These are phyloP conservation scores for Epichloe coenophiala DNA, from an alignment of 2,329 filamentous ascomycete species.

Conservation along the genomic window DNA sequence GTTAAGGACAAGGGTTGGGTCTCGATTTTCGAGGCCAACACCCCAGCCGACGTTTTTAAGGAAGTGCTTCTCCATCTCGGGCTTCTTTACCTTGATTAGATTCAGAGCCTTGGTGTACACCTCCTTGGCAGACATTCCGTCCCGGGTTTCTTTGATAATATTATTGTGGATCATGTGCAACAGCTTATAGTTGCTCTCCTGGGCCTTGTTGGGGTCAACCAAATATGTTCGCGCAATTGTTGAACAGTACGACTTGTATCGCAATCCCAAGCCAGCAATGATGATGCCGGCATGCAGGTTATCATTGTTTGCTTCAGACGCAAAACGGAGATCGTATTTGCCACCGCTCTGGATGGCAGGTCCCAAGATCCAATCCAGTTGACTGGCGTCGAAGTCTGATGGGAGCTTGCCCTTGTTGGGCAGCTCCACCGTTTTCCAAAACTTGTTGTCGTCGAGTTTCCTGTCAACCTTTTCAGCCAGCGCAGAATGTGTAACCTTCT, in stretches of 20 bases:
- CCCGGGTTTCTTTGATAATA: conserved; percentile 81
- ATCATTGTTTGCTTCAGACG: conserved; percentile 65
- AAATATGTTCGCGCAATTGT: conserved; percentile 88
- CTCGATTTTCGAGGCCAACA: conserved; percentile 83
- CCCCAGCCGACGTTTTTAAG: conserved; percentile 84
- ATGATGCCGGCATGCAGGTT: conserved; percentile 85
- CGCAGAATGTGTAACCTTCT: conserved; percentile 83
- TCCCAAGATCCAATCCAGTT: conserved; percentile 88
- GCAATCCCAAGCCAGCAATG: conserved; percentile 76
- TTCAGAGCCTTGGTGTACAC: conserved; percentile 78
- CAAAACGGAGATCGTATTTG: conserved; percentile 81
- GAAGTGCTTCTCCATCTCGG: conserved; percentile 90
- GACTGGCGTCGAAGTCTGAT: conserved; percentile 69
- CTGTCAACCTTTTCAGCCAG: conserved; percentile 78
- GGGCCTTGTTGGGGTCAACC: conserved; percentile 91
- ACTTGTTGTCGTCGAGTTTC: conserved; percentile 87
- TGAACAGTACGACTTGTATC: conserved; percentile 93
- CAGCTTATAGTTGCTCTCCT: conserved; percentile 89
- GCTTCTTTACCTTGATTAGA: conserved; percentile 78
- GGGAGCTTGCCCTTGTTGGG: conserved; percentile 64
- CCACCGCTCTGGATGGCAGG: conserved; percentile 91
- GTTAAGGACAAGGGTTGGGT: conserved; percentile 71
- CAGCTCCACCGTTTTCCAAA: conserved; percentile 70
- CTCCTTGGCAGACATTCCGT: conserved; percentile 77
- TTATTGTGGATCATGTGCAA: conserved; percentile 72